phyloP scores from a whole-genome alignment of 768 basidiomycete genomes.

The Russula virescens region DNA sequence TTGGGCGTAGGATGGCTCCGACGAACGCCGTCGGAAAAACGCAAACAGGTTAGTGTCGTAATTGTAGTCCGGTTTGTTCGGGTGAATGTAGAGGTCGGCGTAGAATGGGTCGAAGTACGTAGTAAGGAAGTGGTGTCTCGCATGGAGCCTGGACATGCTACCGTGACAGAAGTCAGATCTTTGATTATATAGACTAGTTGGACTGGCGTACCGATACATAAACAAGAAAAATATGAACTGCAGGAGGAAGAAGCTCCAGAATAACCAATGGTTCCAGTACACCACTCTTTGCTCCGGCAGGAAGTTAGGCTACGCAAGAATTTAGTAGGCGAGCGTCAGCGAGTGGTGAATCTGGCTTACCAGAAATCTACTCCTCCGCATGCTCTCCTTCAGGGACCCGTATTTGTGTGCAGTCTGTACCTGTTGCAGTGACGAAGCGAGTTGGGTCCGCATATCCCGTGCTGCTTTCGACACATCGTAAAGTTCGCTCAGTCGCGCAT shows the following conservation, averaged over 20 bases:
- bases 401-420: constrained; percentile 34
- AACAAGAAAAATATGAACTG: constrained; percentile 44
- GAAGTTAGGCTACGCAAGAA: constrained; percentile 19
- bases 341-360: constrained; percentile 31
- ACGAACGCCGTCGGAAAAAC: constrained; percentile 18
- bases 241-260: constrained; percentile 34
- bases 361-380: constrained; percentile 35
- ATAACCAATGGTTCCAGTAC: constrained; percentile 31
- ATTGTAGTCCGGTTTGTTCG: constrained; percentile 39
- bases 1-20: constrained; percentile 6
- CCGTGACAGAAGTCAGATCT: neutral
- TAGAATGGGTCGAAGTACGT: constrained; percentile 77
- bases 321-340: neutral
- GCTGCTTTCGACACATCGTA: constrained; percentile 49
- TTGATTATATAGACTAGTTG: neutral
- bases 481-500: constrained; percentile 44
- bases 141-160: constrained; percentile 44
- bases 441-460: constrained; percentile 43
- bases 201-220: constrained; percentile 51
- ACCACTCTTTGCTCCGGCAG: constrained; percentile 15
- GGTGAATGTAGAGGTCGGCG: constrained; percentile 56
- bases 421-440: constrained; percentile 39
- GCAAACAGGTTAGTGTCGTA: constrained; percentile 34
- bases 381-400: constrained; percentile 33
- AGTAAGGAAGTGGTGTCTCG: constrained; percentile 57